Base-by-base conservation (phyloP, 257 asterid species). In the Solanum lignicaule region DNA sequence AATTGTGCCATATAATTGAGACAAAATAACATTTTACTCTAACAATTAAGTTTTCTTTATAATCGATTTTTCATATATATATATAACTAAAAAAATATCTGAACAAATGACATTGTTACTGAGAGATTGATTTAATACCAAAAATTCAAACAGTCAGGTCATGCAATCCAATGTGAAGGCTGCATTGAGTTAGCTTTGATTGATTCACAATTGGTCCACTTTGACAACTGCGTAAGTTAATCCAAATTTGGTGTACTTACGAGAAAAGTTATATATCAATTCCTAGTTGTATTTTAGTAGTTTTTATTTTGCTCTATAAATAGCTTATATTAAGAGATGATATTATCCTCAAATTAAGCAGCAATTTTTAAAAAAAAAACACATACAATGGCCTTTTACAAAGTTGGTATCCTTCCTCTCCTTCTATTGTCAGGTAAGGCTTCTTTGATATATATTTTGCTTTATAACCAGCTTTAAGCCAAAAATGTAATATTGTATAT, bases 91-190 rank as follows among this genome's bases (percentile, higher is more conserved):
- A 60, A 9, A 0, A 60, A 62, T 8, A 62, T 21, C 14, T n/a
- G 2, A 9, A 23, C 1, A 65, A 65, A 65, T 25, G 4, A 65
- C 0, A n/a, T n/a, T 0, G 29, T 20, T 58, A 62, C 0, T 3
- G 5, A n/a, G 72, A 23, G 1, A 62, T 20, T 60, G 20, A 60
- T 23, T 7, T 0, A 0, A 20, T 21, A 21, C 11, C 27, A 60
- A 60, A 21, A 21, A 60, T 7, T 60, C 6, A 60, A 20, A 60
- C 27, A 60, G 12, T 21, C 4, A 8, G 25, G 68, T 9, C 27
- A 62, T 62, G 2, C 69, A 62, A 62, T 62, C 14, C 12, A 48
- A 48, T 48, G 21, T 48, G 58, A 62, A 23, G 69, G 69, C 69
- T 62, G 69, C 69, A 62, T n/a, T 62, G 71, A 10, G 71, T 62